These are phyloP conservation scores for Lichtheimia ornata DNA, from an alignment of 371 early-diverging fungal species.

Conservation along the genomic window DNA sequence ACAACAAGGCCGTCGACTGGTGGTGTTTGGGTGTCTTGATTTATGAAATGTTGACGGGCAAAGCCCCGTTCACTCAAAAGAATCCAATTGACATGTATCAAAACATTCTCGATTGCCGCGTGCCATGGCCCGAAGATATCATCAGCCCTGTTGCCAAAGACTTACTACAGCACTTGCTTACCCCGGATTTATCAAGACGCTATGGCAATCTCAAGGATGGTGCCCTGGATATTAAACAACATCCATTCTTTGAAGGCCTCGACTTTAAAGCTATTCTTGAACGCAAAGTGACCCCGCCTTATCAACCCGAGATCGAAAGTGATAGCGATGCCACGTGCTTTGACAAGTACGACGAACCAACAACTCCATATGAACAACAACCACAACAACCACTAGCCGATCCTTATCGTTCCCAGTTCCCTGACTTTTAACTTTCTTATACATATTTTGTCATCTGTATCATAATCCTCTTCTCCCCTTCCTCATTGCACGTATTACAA, in stretches of 20 bases:
- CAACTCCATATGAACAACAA: constrained; percentile 53
- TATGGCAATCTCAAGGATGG: constrained; percentile 89
- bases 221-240: constrained; percentile 87
- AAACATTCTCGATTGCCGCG: constrained; percentile 71
- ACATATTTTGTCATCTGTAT: not conserved
- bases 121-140: constrained; percentile 83
- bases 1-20: constrained; percentile 98
- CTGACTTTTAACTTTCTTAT: constrained; percentile 31
- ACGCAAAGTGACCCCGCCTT: constrained; percentile 85
- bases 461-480: not conserved
- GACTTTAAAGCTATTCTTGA: constrained; percentile 83
- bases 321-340: constrained; percentile 95
- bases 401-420: constrained; percentile 42
- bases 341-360: constrained; percentile 88
- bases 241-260: constrained; percentile 94
- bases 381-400: constrained; percentile 29
- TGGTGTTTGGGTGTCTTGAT: constrained; percentile 97
- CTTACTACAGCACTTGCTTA: constrained; percentile 84
- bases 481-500: not conserved
- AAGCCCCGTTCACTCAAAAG: constrained; percentile 95
- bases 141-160: constrained; percentile 90
- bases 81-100: constrained; percentile 86
- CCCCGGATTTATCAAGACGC: constrained; percentile 83
- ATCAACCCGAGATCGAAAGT: constrained; percentile 78
- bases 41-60: constrained; percentile 92